These are phyloP conservation scores for Plasmopara viticola DNA, from an alignment of 352 stramenopile species.

Conservation along the genomic window DNA sequence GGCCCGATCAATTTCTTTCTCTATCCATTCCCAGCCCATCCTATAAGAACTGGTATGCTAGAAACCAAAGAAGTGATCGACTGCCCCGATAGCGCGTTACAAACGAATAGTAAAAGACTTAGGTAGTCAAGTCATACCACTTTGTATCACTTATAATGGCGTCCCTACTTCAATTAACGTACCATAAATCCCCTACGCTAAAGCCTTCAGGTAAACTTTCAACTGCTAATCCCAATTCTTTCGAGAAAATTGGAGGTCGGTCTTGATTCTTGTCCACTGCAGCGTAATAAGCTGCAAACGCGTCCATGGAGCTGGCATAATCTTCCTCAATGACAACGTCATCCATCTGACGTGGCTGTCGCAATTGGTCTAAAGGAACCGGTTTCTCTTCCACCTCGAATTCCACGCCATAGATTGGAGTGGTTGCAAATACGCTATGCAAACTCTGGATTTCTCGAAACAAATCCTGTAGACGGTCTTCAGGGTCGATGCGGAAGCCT, in stretches of 20 bases:
- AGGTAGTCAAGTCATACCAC: no score
- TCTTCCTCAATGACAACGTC: slow-evolving; percentile 88
- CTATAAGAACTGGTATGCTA: no score
- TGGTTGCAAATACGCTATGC: slow-evolving; percentile 72
- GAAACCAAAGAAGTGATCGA: no score
- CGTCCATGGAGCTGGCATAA: slow-evolving; percentile 76
- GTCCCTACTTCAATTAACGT: slow-evolving; percentile 32
- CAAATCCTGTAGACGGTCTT: slow-evolving; percentile 76
- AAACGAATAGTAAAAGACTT: no score
- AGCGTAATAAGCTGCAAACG: slow-evolving; percentile 87
- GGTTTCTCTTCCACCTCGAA: slow-evolving; percentile 80
- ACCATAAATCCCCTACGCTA: slow-evolving; percentile 61
- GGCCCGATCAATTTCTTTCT: no score
- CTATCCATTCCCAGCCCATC: no score
- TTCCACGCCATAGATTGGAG: slow-evolving; percentile 89
- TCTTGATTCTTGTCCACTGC: slow-evolving; percentile 82
- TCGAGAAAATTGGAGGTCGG: slow-evolving; percentile 58
- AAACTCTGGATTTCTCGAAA: slow-evolving; percentile 85
- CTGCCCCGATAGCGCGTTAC: no score
- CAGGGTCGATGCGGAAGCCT: slow-evolving; percentile 87
- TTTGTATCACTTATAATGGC: neutral
- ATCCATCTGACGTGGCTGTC: slow-evolving; percentile 69
- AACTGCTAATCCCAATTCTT: slow-evolving; percentile 79
- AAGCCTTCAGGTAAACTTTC: slow-evolving; percentile 81
- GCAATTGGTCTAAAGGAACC: slow-evolving; percentile 47